Percentiles rank a stretch among this genome's conserved stretches.
phyloP scores from a whole-genome alignment of 1,284 basidiomycete species.

The Melanopsichium pennsylvanicum region DNA sequence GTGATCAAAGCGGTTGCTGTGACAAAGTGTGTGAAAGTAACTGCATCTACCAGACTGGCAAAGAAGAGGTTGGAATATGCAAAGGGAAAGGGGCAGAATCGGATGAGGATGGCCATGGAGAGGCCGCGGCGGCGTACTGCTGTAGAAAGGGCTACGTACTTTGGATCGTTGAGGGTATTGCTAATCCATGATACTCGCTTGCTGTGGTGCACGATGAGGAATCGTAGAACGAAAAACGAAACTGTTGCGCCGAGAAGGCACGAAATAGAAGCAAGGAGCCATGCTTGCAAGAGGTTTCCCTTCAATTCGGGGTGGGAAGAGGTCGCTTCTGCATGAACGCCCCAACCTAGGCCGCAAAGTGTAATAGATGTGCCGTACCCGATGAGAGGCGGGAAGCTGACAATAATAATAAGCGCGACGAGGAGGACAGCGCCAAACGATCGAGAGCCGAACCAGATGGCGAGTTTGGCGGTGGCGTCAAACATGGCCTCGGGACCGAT shows the following conservation, averaged over 20 bases:
- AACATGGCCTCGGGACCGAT: constrained; percentile 41
- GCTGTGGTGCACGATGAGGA: constrained; percentile 20
- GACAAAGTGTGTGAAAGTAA: constrained; percentile 47
- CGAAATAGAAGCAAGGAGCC: constrained; percentile 49
- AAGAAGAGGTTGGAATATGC: constrained; percentile 50
- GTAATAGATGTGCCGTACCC: constrained; percentile 60
- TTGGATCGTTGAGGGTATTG: constrained; percentile 36
- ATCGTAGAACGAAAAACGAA: constrained; percentile 45
- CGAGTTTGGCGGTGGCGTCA: constrained; percentile 34
- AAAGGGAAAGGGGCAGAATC: constrained; percentile 61
- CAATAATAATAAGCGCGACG: constrained; percentile 26
- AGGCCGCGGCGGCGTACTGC: constrained; percentile 51
- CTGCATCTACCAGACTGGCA: constrained; percentile 39
- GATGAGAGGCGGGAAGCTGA: constrained; percentile 57
- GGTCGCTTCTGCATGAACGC: constrained; percentile 18
- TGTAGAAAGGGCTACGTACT: constrained; percentile 51
- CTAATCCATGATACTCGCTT: constrained; percentile 23
- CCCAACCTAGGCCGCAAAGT: constrained; percentile 58
- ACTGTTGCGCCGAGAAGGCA: constrained; percentile 50
- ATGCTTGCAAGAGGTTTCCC: constrained; percentile 41
- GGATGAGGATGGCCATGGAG: constrained; percentile 56
- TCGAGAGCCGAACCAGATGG: constrained; percentile 41
- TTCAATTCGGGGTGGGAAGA: constrained; percentile 7
- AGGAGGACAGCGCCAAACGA: constrained; percentile 34
- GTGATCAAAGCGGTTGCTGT: constrained; percentile 54